Evolutionary conservation across 139 green algal species (phyloP).

Genomic region (Bryopsis sp.): DNA sequence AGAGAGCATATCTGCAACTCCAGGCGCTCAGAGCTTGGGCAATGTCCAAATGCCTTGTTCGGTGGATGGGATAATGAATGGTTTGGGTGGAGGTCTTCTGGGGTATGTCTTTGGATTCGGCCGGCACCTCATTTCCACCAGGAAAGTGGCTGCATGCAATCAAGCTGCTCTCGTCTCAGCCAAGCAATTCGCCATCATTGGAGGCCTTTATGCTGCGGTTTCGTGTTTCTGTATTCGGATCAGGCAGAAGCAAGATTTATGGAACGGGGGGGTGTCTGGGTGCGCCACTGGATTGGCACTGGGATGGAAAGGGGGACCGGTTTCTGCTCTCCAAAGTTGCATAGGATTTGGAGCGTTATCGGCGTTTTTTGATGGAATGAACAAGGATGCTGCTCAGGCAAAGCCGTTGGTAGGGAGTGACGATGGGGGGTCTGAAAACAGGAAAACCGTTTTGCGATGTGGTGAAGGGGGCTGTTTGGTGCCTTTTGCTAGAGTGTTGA

Average conservation of each 20-base stretch:
- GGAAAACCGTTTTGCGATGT: no score
- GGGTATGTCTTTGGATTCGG: slow-evolving; percentile 18
- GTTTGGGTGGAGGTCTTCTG: not conserved
- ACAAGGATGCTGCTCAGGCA: no score
- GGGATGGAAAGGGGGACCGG: not conserved
- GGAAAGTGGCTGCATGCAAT: not conserved
- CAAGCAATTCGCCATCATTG: not conserved
- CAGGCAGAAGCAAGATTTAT: slow-evolving; percentile 10
- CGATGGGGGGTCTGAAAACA: no score
- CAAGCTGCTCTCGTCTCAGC: not conserved
- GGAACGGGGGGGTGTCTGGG: slow-evolving; percentile 14
- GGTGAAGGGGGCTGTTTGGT: no score
- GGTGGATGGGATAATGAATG: not conserved
- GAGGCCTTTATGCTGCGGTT: slow-evolving; percentile 4
- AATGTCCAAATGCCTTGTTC: not conserved
- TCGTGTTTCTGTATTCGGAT: slow-evolving; percentile 4
- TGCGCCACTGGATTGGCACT: slow-evolving; percentile 7
- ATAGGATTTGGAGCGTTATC: slow-evolving; percentile 1
- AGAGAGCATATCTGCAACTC: not conserved
- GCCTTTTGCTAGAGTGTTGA: no score
- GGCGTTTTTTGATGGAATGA: slow-evolving; percentile 7
- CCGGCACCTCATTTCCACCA: not conserved
- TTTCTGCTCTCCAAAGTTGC: slow-evolving; percentile 7
- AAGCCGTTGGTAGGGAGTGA: no score
- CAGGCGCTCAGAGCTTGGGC: not conserved